Conservation (phyloP, 148 eudicot species). For the Fallopia convolvulus region DNA sequence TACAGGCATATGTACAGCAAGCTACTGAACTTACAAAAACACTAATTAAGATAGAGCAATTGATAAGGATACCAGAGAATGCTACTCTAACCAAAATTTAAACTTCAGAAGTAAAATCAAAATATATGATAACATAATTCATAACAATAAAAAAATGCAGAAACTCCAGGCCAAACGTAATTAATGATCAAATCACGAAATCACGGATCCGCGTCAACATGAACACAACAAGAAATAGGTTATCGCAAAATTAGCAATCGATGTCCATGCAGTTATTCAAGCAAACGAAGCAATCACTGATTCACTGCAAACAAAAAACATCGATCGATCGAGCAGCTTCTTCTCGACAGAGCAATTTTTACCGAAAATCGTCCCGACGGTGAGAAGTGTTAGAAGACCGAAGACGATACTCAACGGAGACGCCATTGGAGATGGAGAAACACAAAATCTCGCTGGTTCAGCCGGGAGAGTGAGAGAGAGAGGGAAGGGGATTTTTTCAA, state of each 20-base stretch:
- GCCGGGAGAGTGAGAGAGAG: no score
- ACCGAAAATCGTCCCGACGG: constrained; percentile 71
- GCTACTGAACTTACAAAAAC: not conserved
- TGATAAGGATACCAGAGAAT: not conserved
- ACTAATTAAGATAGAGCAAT: not conserved
- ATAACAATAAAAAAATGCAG: not conserved
- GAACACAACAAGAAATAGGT: not conserved
- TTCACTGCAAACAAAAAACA: not conserved
- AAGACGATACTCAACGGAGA: constrained; percentile 39
- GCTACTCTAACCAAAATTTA: no score
- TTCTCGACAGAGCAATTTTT: not conserved
- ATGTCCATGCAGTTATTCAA: not conserved
- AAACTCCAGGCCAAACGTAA: not conserved
- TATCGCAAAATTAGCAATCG: not conserved
- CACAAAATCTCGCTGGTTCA: no score
- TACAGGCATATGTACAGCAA: no score
- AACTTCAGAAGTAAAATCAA: no score
- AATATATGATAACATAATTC: not conserved
- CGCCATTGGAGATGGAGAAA: constrained; percentile 27
- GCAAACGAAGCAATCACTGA: not conserved
- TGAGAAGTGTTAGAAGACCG: constrained; percentile 70
- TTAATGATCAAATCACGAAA: not conserved
- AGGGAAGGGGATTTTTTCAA: no score
- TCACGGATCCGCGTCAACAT: not conserved
- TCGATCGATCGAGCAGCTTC: not conserved